Percentiles rank a stretch among this genome's conserved stretches.
Evolutionary conservation across 2,329 filamentous ascomycete genomes (phyloP).

Genomic region (Beauveria australis): DNA sequence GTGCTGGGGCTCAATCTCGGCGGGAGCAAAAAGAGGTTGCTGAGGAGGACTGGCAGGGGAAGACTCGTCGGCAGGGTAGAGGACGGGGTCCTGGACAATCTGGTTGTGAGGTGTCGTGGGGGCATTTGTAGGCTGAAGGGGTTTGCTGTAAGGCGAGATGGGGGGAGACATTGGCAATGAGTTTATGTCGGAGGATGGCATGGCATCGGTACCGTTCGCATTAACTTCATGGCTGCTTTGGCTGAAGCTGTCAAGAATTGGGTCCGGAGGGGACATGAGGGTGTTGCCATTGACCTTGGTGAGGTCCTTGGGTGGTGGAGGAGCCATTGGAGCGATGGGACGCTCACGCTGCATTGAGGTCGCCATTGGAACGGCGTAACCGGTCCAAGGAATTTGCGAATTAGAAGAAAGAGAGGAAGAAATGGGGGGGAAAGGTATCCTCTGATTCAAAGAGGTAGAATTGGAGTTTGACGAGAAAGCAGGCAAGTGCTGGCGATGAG

Average conservation of each 20-base stretch:
- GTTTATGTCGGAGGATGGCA: constrained; percentile 22
- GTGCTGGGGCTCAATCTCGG: constrained; percentile 33
- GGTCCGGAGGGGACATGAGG: constrained; percentile 55
- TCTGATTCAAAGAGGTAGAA: neutral
- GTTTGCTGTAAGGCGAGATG: constrained; percentile 41
- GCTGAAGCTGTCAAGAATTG: constrained; percentile 45
- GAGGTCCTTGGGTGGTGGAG: constrained; percentile 19
- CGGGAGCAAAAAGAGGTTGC: constrained; percentile 40
- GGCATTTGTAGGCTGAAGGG: constrained; percentile 25
- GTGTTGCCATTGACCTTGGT: constrained; percentile 45
- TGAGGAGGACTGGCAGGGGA: constrained; percentile 32
- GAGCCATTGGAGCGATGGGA: constrained; percentile 20
- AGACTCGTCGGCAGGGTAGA: constrained; percentile 44
- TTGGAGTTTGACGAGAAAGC: constrained; percentile 3
- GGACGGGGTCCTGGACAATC: constrained; percentile 44
- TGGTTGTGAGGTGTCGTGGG: constrained; percentile 22
- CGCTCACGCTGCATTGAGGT: constrained; percentile 18
- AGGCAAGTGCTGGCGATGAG: neutral
- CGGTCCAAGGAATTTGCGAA: neutral
- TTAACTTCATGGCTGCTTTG: constrained; percentile 14
- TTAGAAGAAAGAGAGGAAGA: constrained; percentile 11
- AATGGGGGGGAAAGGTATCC: constrained; percentile 5
- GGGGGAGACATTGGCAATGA: constrained; percentile 47
- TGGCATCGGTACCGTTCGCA: constrained; percentile 16
- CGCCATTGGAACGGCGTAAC: constrained; percentile 7